Base-by-base conservation (phyloP, 805 yeast species). In the Candida corydali region DNA sequence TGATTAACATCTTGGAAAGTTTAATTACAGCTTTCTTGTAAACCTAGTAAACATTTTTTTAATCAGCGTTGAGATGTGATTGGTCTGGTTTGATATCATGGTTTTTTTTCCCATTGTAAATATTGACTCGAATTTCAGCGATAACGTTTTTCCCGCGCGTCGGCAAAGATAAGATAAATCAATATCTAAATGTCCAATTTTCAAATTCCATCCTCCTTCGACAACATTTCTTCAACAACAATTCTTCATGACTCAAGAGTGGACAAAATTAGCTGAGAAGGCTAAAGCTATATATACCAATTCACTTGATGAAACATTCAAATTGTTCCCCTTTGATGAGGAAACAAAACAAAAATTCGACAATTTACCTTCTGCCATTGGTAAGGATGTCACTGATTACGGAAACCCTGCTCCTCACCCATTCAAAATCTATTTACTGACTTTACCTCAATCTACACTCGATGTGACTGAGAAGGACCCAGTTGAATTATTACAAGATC, bases 401-500 rank as follows among this genome's bases (percentile, higher is more conserved):
- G 54, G 54, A 12, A 17, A 17, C n/a, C 54, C 54, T 9, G 51
- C 54, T 10, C 37, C 42, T 15, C 19, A 45, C 26, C 54, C 54
- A 8, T 41, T 49, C 39, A 45, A 45, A 7, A 40, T 31, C 4
- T 50, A 47, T 32, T 25, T 24, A 8, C 22, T 35, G 8, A 37
- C 29, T n/a, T 40, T 50, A 14, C 51, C 54, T 8, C 11, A 31
- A 4, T 24, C 34, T 8, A 49, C 36, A 4, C 25, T 30, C n/a
- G 44, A 38, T 15, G 36, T 50, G 16, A 50, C 54, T n/a, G 49
- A 44, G 28, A 38, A 27, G 22, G 51, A 50, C 17, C 53, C 54
- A 3, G 32, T 31, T 35, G 46, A 41, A 27, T 35, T 50, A 28
- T 29, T 49, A 16, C n/a, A 23, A 16, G 41, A 42, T 11, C 28